phyloP scores from a whole-genome alignment of 106 monocot species.

The Acorus calamus region DNA sequence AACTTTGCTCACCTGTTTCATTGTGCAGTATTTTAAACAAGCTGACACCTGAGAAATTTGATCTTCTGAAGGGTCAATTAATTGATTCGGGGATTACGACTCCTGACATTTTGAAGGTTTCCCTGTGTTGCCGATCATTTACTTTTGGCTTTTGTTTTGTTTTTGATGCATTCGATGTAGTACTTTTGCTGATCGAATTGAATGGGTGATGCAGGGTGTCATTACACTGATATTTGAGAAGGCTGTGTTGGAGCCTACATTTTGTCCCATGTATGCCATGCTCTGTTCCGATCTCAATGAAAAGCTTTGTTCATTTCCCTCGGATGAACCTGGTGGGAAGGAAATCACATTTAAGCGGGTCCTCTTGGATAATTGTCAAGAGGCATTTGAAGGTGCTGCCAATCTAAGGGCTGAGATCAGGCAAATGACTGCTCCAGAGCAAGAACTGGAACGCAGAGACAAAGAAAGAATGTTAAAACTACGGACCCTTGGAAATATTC shows the following conservation, averaged over 20 bases:
- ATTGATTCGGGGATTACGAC: conserved; percentile 71
- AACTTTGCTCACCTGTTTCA: background rate
- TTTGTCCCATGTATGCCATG: conserved; percentile 48
- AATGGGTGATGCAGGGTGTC: conserved; percentile 25
- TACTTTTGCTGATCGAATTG: too few species aligned
- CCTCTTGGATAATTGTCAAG: conserved; percentile 88
- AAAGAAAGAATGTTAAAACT: conserved; percentile 58
- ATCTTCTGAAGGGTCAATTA: conserved; percentile 74
- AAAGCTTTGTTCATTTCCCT: conserved; percentile 43
- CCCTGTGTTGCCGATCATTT: background rate
- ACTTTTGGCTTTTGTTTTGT: background rate
- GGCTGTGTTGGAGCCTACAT: conserved; percentile 71
- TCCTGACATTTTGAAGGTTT: conserved; percentile 64
- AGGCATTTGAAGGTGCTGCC: conserved; percentile 81
- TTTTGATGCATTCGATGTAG: background rate
- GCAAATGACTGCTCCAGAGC: conserved; percentile 42
- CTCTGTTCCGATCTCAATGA: conserved; percentile 61
- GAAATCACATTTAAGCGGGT: conserved; percentile 83
- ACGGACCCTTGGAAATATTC: conserved; percentile 70
- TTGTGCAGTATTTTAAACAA: conserved; percentile 68
- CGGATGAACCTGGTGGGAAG: conserved; percentile 58
- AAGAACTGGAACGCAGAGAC: conserved; percentile 51
- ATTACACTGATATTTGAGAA: conserved; percentile 64
- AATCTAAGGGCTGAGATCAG: conserved; percentile 36
- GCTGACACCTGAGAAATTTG: conserved; percentile 78